These are phyloP conservation scores for Trypanosoma vivax DNA, from an alignment of 208 protist species.

Conservation along the genomic window DNA sequence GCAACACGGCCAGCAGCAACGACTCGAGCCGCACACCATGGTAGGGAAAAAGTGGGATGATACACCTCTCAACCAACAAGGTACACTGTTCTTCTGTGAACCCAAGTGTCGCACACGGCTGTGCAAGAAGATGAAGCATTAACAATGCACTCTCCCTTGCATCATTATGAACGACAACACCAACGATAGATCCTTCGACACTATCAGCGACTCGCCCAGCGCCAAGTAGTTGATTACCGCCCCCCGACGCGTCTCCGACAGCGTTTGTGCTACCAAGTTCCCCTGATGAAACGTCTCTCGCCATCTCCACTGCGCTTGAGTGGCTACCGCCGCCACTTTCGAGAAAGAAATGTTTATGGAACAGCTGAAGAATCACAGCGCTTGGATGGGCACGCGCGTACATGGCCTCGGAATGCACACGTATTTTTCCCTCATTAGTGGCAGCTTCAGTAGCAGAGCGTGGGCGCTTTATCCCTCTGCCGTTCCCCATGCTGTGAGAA, in stretches of 20 bases:
- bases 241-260: too few relatives aligned
- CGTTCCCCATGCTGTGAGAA: not conserved
- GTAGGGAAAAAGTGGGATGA: constrained; percentile 31
- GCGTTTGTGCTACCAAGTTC: not conserved
- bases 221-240: too few relatives aligned
- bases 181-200: constrained; percentile 8
- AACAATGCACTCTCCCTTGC: constrained; percentile 51
- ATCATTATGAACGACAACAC: constrained; percentile 29
- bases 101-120: constrained; percentile 50
- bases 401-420: too few relatives aligned
- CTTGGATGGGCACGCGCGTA: constrained; percentile 1
- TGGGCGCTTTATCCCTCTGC: constrained; percentile 1
- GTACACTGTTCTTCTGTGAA: constrained; percentile 23
- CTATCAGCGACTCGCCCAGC: not conserved
- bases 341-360: constrained; percentile 20
- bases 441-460: not conserved
- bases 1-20: constrained; percentile 38
- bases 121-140: constrained; percentile 56
- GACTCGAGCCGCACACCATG: constrained; percentile 34
- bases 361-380: constrained; percentile 6
- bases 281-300: not conserved
- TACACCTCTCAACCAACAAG: constrained; percentile 24
- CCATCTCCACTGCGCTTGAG: not conserved
- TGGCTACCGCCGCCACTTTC: not conserved
- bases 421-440: not conserved